Base-by-base conservation (phyloP, 345 rosid species). In the Euphorbia tirucalli region DNA sequence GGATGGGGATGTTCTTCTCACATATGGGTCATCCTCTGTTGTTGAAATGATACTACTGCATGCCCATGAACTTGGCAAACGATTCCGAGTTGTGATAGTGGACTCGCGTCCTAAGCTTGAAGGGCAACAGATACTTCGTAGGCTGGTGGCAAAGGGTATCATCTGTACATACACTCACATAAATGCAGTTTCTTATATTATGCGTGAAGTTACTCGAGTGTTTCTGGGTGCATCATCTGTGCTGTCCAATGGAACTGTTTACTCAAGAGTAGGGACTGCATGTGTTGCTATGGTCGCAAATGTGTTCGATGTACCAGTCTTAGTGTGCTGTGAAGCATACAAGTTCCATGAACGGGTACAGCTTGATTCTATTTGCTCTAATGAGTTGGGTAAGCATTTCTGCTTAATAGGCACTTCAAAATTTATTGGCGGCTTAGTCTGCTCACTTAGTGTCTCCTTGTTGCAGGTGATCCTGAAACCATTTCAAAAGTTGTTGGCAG, bases 61-160 rank as follows among this genome's bases (percentile, higher is more conserved):
- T 65, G 97, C 99, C 67, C 91, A 92, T 76, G 99, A 95, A 64
- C 90, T 89, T 25, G 87, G 85, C 43, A 95, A 87, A 74, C 84
- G 87, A 75, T 95, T 92, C 71, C 93, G 94, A 16, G 93, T 95
- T 63, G 90, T 95, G 73, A 83, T 95, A 43, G 93, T 90, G 35
- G 99, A 95, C 81, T 92, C 97, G 41, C 91, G 90, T 54, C 99
- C 99, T 13, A 92, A 92, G 83, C 96, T 90, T 63, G 97, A 90
- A 79, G 99, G 99, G 46, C 90, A 92, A 80, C 77, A 65, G 21
- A 75, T 95, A 72, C 93, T 92, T 68, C 96, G 89, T 74, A 89
- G 98, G 82, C 82, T 95, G 93, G 91, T 89, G 79, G 86, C 72
- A 65, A 89, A 77, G 83, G 99, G 99, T 49, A 79, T 95, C 48